These are phyloP conservation scores for Protomyces inouyei DNA, from an alignment of 1,139 yeast genomes.

Conservation along the genomic window DNA sequence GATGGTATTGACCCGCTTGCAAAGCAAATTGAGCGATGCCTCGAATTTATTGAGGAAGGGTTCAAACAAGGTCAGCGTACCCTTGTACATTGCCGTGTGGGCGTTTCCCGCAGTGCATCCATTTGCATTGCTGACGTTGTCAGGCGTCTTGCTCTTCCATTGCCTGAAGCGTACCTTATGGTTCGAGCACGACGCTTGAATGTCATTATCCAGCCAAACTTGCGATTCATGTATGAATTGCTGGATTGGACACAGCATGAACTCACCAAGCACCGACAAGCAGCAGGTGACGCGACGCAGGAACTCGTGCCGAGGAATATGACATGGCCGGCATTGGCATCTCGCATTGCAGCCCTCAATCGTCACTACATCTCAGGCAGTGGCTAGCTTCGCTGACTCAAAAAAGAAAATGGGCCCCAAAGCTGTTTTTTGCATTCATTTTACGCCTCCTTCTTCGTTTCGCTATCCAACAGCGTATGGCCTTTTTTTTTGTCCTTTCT, in stretches of 20 bases:
- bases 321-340: constrained; percentile 12
- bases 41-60: constrained; percentile 41
- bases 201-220: constrained; percentile 85
- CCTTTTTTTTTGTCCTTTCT: no score
- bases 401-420: no score
- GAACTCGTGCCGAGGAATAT: constrained; percentile 12
- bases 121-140: constrained; percentile 86
- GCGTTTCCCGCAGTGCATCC: constrained; percentile 86
- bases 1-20: constrained; percentile 51
- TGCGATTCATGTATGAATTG: constrained; percentile 78
- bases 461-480: no score
- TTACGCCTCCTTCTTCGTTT: no score
- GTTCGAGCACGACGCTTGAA: constrained; percentile 81
- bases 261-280: not conserved
- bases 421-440: no score
- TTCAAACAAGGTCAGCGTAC: constrained; percentile 47
- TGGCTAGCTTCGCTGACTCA: not conserved
- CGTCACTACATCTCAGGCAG: constrained; percentile 10
- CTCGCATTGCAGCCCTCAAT: constrained; percentile 15
- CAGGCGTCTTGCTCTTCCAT: constrained; percentile 60
- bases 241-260: constrained; percentile 65
- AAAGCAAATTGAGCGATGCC: constrained; percentile 39
- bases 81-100: constrained; percentile 83
- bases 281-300: not conserved
- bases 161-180: constrained; percentile 70